A percentile compares a stretch with the other conserved stretches of the same genome.
Conservation (phyloP, 441 rosid genomes). For the Erodium texanum region DNA sequence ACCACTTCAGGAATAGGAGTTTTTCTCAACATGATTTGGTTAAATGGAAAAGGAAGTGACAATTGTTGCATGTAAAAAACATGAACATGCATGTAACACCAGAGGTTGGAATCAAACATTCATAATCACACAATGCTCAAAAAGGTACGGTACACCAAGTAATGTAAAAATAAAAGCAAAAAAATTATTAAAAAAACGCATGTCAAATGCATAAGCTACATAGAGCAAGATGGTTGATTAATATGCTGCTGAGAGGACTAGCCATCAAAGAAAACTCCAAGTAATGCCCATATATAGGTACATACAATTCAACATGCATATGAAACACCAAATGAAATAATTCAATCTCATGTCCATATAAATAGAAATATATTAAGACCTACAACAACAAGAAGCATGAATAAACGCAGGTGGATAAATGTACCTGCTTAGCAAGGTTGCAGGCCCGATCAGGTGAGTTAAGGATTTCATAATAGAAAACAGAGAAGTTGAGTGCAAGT, state of each 20-base stretch:
- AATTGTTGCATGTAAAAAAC: not conserved
- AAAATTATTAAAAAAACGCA: no score
- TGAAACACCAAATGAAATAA: no score
- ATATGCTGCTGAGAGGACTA: not conserved
- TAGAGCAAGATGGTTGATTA: no score
- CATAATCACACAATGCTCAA: no score
- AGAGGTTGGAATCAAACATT: no score
- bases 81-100: not conserved
- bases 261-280: not conserved
- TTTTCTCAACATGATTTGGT: not conserved
- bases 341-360: not conserved
- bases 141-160: no score
- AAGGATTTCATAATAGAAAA: conserved; percentile 94
- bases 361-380: not conserved
- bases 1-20: no score
- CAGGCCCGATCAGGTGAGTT: conserved; percentile 98
- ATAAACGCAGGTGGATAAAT: conserved; percentile 1
- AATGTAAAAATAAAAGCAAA: no score
- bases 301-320: not conserved
- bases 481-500: conserved; percentile 95
- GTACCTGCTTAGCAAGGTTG: conserved; percentile 85
- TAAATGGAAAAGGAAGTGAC: not conserved
- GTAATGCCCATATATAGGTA: not conserved
- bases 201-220: no score
- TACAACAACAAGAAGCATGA: not conserved